These are phyloP conservation scores for Saksenaea oblongispora DNA, from an alignment of 371 early-diverging fungal species.

Conservation along the genomic window DNA sequence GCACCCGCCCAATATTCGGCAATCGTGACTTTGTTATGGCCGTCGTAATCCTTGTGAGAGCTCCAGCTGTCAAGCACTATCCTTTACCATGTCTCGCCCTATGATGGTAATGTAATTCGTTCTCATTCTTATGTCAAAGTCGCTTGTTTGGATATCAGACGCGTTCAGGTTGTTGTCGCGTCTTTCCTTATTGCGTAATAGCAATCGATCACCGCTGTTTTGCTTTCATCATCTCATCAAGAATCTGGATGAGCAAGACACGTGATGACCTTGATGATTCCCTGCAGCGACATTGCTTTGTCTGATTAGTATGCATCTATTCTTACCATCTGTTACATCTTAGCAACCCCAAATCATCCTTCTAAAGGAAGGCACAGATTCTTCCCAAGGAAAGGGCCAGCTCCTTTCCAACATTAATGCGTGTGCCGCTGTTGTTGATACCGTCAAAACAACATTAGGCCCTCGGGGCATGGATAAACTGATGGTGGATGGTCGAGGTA, in stretches of 20 bases:
- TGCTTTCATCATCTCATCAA: not conserved
- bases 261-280: not conserved
- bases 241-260: not conserved
- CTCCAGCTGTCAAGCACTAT: constrained; percentile 2
- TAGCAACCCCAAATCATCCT: constrained; percentile 98
- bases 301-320: not conserved
- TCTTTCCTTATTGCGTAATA: not conserved
- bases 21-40: no score
- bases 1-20: not conserved
- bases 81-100: constrained; percentile 13
- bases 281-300: not conserved
- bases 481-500: constrained; percentile 93
- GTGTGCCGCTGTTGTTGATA: constrained; percentile 94
- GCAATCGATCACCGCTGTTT: not conserved
- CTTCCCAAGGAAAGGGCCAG: constrained; percentile 98
- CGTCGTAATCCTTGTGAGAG: no score
- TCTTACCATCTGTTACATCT: constrained; percentile 8
- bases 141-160: not conserved
- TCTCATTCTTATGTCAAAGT: not conserved
- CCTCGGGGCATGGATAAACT: constrained; percentile 99
- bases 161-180: not conserved
- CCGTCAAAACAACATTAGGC: constrained; percentile 97
- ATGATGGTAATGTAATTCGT: constrained; percentile 14
- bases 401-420: constrained; percentile 98
- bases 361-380: constrained; percentile 98